phyloP scores from a whole-genome alignment of 306 rosid species.

The Fagus crenata region DNA sequence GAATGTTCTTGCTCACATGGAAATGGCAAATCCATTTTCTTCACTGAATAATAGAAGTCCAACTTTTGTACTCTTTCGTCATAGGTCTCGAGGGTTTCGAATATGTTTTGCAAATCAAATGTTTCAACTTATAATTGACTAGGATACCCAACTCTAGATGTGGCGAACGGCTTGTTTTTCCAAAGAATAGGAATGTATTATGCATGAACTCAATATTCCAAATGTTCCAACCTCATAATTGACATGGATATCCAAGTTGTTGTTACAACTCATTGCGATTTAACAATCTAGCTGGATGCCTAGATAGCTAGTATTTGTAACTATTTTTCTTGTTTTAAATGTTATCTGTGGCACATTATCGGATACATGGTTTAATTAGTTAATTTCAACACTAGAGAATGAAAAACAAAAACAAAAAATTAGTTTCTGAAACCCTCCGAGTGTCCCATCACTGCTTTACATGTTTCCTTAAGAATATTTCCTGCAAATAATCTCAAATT shows the following conservation, averaged over 20 bases:
- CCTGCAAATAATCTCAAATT: background rate
- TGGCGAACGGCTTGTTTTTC: background rate
- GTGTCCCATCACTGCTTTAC: slow-evolving; percentile 3
- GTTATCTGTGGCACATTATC: background rate
- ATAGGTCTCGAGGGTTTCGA: background rate
- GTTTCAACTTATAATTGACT: background rate
- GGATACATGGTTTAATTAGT: background rate
- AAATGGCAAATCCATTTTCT: slow-evolving; percentile 16
- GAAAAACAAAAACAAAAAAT: background rate
- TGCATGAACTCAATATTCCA: background rate
- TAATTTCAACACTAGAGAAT: background rate
- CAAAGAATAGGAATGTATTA: background rate
- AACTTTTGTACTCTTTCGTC: slow-evolving; percentile 18
- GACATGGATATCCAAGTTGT: too few species aligned
- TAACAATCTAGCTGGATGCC: too few species aligned
- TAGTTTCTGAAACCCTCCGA: background rate
- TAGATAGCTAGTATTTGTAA: too few species aligned
- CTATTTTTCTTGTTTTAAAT: too few species aligned
- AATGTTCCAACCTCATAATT: background rate
- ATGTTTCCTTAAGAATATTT: background rate
- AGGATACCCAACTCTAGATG: background rate
- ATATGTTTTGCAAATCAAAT: slow-evolving; percentile 8
- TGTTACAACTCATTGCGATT: too few species aligned
- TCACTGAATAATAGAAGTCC: slow-evolving; percentile 16
- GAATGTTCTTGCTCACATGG: slow-evolving; percentile 27